Evolutionary conservation across 2,329 filamentous ascomycete species (phyloP).

Genomic region (Zymoseptoria brevis): DNA sequence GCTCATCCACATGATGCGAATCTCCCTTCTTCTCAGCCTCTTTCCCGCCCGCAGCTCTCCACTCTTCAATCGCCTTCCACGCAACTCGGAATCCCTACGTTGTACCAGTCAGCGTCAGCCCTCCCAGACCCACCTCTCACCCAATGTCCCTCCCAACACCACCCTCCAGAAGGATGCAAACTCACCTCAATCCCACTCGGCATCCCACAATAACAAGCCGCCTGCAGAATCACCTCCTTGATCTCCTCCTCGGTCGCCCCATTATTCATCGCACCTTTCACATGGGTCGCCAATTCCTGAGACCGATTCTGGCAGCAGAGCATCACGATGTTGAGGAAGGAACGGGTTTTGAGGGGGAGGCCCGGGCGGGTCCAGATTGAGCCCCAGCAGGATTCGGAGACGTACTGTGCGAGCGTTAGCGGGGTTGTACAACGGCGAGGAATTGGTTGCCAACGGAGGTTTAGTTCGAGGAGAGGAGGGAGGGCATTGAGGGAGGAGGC

Average conservation of each 20-base stretch:
- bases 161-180: background rate
- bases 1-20: constrained; percentile 3
- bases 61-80: constrained; percentile 45
- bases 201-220: constrained; percentile 46
- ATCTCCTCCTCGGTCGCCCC: constrained; percentile 56
- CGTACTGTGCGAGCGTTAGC: constrained; percentile 24
- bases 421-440: background rate
- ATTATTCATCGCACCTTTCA: constrained; percentile 57
- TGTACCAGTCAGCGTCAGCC: constrained; percentile 32
- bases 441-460: background rate
- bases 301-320: constrained; percentile 53
- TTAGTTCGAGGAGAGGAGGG: background rate
- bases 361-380: constrained; percentile 57
- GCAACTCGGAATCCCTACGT: constrained; percentile 47
- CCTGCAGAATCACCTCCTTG: constrained; percentile 49
- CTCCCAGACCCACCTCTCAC: background rate
- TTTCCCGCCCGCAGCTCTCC: constrained; percentile 34
- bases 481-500: background rate
- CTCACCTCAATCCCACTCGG: constrained; percentile 44
- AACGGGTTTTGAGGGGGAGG: constrained; percentile 53
- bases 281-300: constrained; percentile 53
- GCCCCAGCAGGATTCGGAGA: constrained; percentile 59
- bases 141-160: background rate
- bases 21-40: constrained; percentile 7
- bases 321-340: constrained; percentile 58